A percentile compares a stretch with the other conserved stretches of the same genome.
These are phyloP conservation scores for Bolboschoenus planiculmis DNA, from an alignment of 176 grass and related monocot genomes.

Conservation along the genomic window DNA sequence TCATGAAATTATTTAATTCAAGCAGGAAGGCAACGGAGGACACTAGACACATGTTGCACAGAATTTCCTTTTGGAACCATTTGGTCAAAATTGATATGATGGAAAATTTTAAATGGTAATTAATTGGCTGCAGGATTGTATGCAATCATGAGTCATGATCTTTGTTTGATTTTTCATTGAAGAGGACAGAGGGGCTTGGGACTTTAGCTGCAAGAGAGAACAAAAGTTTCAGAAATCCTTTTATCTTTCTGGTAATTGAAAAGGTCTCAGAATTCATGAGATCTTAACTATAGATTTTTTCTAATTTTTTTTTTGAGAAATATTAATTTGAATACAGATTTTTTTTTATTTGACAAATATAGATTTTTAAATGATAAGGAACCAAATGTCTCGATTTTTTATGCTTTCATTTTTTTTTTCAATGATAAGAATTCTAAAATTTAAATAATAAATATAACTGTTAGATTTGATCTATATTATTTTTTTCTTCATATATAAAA, in stretches of 20 bases:
- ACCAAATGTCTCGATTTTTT: not conserved
- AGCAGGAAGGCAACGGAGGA: not conserved
- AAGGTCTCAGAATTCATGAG: not conserved
- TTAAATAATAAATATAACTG: too few relatives aligned
- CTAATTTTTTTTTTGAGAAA: too few relatives aligned
- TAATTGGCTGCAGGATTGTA: not conserved
- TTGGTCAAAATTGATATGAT: not conserved
- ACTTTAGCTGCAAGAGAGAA: too few relatives aligned
- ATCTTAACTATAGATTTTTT: too few relatives aligned
- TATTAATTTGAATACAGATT: not conserved
- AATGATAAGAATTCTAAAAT: too few relatives aligned
- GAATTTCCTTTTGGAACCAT: not conserved
- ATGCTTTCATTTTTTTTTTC: too few relatives aligned
- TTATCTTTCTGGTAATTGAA: not conserved
- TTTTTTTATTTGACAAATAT: not conserved
- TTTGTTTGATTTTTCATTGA: not conserved
- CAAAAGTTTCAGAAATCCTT: too few relatives aligned
- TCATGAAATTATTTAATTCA: conserved; percentile 4
- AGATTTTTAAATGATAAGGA: not conserved
- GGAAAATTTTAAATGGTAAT: not conserved
- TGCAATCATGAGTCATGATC: not conserved
- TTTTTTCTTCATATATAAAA: too few relatives aligned
- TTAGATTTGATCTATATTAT: too few relatives aligned
- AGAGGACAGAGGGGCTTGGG: too few relatives aligned
- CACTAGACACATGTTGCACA: not conserved